phyloP scores from a whole-genome alignment of 2,329 filamentous ascomycete genomes.

The Fusarium begoniae region DNA sequence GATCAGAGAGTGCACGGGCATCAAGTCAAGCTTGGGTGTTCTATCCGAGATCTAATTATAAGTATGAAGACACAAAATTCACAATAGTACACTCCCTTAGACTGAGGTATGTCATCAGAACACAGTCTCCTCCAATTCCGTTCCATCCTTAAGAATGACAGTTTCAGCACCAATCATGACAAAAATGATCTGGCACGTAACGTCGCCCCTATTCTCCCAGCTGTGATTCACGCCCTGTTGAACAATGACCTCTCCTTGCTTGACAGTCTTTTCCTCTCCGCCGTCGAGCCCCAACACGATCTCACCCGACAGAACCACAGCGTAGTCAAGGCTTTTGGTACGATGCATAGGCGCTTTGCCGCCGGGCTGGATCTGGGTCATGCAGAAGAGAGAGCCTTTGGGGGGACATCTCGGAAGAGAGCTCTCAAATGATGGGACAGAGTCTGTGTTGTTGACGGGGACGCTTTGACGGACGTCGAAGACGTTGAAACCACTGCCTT shows the following conservation, averaged over 20 bases:
- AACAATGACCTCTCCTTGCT: conserved; percentile 51
- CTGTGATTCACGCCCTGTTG: conserved; percentile 55
- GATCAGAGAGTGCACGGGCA: conserved; percentile 52
- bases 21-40: conserved; percentile 48
- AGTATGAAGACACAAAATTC: neutral
- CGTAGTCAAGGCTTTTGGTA: conserved; percentile 53
- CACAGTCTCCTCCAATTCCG: conserved; percentile 48
- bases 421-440: conserved; percentile 20
- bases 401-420: conserved; percentile 49
- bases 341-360: conserved; percentile 52
- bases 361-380: conserved; percentile 45
- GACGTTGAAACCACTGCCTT: conserved; percentile 10
- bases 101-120: conserved; percentile 9
- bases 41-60: conserved; percentile 34
- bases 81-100: neutral
- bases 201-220: conserved; percentile 53
- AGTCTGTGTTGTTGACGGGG: conserved; percentile 29
- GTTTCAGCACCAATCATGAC: conserved; percentile 54
- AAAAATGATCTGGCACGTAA: conserved; percentile 51
- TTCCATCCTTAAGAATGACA: conserved; percentile 50
- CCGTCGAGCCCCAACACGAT: conserved; percentile 53
- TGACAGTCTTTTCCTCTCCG: conserved; percentile 51
- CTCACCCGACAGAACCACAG: conserved; percentile 50
- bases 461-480: conserved; percentile 25
- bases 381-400: conserved; percentile 47